phyloP scores from a whole-genome alignment of 2,329 filamentous ascomycete species.

The Neodidymelliopsis sp. region DNA sequence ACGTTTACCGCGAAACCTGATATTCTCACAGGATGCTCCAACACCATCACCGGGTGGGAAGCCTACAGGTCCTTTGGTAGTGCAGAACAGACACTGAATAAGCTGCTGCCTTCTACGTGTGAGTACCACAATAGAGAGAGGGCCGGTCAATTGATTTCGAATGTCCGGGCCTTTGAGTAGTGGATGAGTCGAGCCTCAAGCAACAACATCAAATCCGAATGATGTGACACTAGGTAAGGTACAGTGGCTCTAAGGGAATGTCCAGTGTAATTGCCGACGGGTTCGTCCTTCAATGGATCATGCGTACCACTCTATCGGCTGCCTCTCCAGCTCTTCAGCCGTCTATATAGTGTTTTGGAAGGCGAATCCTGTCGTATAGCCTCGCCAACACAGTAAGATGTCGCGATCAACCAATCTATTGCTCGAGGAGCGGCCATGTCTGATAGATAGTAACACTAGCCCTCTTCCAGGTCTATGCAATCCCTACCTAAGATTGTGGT shows the following conservation, averaged over 20 bases:
- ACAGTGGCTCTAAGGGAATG: background rate
- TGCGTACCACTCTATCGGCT: slow-evolving; percentile 4
- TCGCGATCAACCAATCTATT: slow-evolving; percentile 9
- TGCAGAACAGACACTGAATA: no score
- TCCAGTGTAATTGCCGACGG: background rate
- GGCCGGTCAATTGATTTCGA: slow-evolving; percentile 37
- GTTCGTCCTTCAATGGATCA: no score
- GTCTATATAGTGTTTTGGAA: background rate
- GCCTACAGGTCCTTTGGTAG: no score
- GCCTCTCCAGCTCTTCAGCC: slow-evolving; percentile 9
- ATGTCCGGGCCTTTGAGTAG: slow-evolving; percentile 18
- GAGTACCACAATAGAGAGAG: slow-evolving; percentile 42
- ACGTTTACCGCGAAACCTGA: background rate
- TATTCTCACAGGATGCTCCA: background rate
- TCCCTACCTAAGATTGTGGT: slow-evolving; percentile 1
- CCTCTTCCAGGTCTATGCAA: slow-evolving; percentile 15
- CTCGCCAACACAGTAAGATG: slow-evolving; percentile 1
- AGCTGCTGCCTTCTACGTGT: slow-evolving; percentile 18
- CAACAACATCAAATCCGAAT: slow-evolving; percentile 15
- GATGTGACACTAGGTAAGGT: slow-evolving; percentile 22
- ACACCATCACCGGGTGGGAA: no score
- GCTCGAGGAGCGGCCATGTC: slow-evolving; percentile 12
- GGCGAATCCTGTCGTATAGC: background rate
- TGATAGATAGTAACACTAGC: slow-evolving; percentile 13
- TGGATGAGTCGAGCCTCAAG: slow-evolving; percentile 25